Evolutionary conservation across 495 filamentous ascomycete species (phyloP).

Genomic region (Parmelia sp.): DNA sequence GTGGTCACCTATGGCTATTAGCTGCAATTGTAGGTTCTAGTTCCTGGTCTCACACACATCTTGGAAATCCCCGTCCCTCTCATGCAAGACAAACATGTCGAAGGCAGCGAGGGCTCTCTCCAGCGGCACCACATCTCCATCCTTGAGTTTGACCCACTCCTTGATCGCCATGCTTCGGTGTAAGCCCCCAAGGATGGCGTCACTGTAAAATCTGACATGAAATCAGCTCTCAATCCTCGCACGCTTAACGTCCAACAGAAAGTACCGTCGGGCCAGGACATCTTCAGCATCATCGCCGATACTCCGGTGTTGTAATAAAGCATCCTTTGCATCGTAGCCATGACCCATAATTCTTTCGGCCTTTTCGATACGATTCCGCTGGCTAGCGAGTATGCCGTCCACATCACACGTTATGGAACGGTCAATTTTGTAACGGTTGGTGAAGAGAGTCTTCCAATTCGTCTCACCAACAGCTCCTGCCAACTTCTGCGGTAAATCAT

Average conservation of each 20-base stretch:
- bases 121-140: conserved; percentile 50
- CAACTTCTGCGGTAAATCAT: conserved; percentile 54
- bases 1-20: conserved; percentile 45
- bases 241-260: background rate
- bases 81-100: conserved; percentile 78
- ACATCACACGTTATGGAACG: conserved; percentile 50
- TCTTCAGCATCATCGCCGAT: conserved; percentile 59
- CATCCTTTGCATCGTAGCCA: conserved; percentile 87
- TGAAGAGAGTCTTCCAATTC: conserved; percentile 72
- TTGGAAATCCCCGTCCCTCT: conserved; percentile 61
- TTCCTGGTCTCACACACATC: conserved; percentile 46
- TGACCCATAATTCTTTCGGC: conserved; percentile 59
- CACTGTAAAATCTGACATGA: conserved; percentile 61
- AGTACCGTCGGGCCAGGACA: conserved; percentile 71
- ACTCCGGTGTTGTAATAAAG: conserved; percentile 58
- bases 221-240: conserved; percentile 3
- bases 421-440: conserved; percentile 51
- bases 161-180: conserved; percentile 72
- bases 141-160: conserved; percentile 59
- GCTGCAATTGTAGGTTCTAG: conserved; percentile 5
- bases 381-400: conserved; percentile 62
- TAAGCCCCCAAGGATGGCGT: conserved; percentile 65
- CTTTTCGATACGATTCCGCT: conserved; percentile 61
- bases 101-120: conserved; percentile 74
- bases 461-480: conserved; percentile 48